Evolutionary conservation across 2,329 filamentous ascomycete genomes (phyloP).

Genomic region (Lachnellula occidentalis): DNA sequence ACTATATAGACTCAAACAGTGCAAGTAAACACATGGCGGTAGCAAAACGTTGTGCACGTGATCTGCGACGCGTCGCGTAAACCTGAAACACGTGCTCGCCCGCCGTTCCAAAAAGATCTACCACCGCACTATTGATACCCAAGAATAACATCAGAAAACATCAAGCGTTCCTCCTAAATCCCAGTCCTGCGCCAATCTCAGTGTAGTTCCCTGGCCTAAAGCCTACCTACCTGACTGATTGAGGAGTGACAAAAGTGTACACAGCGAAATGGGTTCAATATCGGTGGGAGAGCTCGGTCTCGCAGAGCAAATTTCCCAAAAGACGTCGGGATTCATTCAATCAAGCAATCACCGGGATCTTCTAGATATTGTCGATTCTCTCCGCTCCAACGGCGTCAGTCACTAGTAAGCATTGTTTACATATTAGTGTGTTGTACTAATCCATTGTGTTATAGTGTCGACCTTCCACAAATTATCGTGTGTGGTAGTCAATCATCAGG

Average conservation of each 20-base stretch:
- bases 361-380: constrained; percentile 50
- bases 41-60: too few relatives aligned
- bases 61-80: too few relatives aligned
- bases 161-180: too few relatives aligned
- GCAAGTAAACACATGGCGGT: too few relatives aligned
- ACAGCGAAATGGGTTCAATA: neutral
- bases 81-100: too few relatives aligned
- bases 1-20: too few relatives aligned
- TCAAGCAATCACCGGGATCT: constrained; percentile 48
- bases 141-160: too few relatives aligned
- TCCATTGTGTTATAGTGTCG: constrained; percentile 1
- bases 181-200: too few relatives aligned
- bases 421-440: neutral
- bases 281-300: neutral
- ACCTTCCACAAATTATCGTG: constrained; percentile 41
- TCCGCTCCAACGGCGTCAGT: constrained; percentile 32
- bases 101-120: too few relatives aligned
- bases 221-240: neutral
- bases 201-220: too few relatives aligned
- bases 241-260: neutral
- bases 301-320: constrained; percentile 8
- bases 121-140: too few relatives aligned
- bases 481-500: constrained; percentile 37
- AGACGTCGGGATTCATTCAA: constrained; percentile 8
- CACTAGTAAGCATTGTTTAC: constrained; percentile 7